Conservation (phyloP, 2,329 filamentous ascomycete species). For the Calonectria henricotiae region DNA sequence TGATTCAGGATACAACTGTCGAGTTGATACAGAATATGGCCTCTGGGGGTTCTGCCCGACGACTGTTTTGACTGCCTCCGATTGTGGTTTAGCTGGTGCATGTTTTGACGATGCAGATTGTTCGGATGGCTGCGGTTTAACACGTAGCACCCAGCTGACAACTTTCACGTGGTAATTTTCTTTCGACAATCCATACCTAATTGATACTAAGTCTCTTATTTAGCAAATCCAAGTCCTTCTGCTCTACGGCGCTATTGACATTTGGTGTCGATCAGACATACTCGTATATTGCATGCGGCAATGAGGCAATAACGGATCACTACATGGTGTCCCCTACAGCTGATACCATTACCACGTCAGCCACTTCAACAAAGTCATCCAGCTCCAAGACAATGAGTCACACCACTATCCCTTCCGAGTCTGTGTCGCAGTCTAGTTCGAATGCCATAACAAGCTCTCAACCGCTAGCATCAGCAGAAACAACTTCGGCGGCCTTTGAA, state of each 20-base stretch:
- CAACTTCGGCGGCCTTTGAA: background rate
- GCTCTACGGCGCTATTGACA: slow-evolving; percentile 57
- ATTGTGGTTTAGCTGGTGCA: slow-evolving; percentile 59
- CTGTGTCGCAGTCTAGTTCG: background rate
- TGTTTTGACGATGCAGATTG: slow-evolving; percentile 58
- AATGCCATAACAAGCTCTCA: too few relatives aligned
- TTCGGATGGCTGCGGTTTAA: slow-evolving; percentile 55
- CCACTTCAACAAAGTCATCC: background rate
- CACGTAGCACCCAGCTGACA: slow-evolving; percentile 45
- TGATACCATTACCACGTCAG: slow-evolving; percentile 12
- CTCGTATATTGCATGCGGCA: slow-evolving; percentile 58
- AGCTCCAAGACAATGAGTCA: background rate
- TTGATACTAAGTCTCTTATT: background rate
- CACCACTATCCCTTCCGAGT: background rate
- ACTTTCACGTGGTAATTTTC: slow-evolving; percentile 58
- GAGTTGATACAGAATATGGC: slow-evolving; percentile 55
- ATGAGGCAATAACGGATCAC: slow-evolving; percentile 48
- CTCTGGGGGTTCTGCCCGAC: slow-evolving; percentile 62
- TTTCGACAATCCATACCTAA: too few relatives aligned
- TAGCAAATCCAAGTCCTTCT: slow-evolving; percentile 45
- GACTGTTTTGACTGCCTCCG: slow-evolving; percentile 55
- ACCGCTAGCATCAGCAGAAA: slow-evolving; percentile 26
- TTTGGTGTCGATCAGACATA: slow-evolving; percentile 56
- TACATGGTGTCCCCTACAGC: slow-evolving; percentile 44
- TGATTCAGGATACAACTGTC: slow-evolving; percentile 57